A percentile compares a stretch with the other conserved stretches of the same genome.
These are phyloP conservation scores for Aciculoconidium aculeatum DNA, from an alignment of 805 yeast species.

Conservation along the genomic window DNA sequence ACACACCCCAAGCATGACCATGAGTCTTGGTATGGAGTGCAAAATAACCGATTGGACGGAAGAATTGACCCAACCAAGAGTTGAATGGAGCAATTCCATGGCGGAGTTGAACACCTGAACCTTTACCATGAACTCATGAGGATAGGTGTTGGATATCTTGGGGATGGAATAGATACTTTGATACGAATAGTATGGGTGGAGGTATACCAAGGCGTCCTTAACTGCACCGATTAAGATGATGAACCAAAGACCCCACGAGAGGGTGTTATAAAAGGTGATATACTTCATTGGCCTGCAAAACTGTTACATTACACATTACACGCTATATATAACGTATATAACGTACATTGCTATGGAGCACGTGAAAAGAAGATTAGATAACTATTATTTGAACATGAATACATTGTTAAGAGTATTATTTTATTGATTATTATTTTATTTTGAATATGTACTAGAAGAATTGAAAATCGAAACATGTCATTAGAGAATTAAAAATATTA, in stretches of 20 bases:
- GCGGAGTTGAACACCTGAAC: conserved; percentile 22
- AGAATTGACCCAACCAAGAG: conserved; percentile 22
- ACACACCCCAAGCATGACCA: conserved; percentile 24
- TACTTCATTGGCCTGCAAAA: conserved; percentile 4
- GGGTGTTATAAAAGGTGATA: conserved; percentile 13
- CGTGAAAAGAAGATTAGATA: no score
- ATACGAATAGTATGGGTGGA: conserved; percentile 1
- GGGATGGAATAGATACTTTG: conserved; percentile 2
- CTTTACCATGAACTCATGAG: conserved; percentile 23
- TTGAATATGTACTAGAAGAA: no score
- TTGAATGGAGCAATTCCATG: conserved; percentile 19
- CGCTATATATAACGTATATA: neutral
- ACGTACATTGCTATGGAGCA: no score
- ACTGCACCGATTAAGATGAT: conserved; percentile 11
- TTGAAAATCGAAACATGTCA: no score
- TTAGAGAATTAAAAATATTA: no score
- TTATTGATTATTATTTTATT: no score
- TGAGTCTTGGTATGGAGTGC: conserved; percentile 25
- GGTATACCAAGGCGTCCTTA: conserved; percentile 8
- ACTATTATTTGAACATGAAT: no score
- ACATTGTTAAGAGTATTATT: no score
- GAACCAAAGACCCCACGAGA: conserved; percentile 15
- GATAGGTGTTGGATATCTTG: conserved; percentile 9
- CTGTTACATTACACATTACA: neutral
- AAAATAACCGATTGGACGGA: conserved; percentile 20